Conservation (phyloP, 768 basidiomycete species). For the Naganishia vishniacii region DNA sequence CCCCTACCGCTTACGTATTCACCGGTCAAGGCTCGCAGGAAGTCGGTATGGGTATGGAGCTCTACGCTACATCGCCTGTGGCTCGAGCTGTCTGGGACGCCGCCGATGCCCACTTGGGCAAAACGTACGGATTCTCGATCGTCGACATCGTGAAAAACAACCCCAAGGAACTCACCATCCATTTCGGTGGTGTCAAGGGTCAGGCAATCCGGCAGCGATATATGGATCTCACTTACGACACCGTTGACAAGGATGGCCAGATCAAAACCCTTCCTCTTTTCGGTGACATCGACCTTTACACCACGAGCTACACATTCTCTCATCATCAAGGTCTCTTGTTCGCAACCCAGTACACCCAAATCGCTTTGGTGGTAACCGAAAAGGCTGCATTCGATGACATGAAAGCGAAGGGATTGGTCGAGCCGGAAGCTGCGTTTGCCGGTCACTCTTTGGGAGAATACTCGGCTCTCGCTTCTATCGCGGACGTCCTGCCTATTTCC, state of each 20-base stretch:
- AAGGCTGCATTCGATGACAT: constrained; percentile 98
- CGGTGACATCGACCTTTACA: constrained; percentile 87
- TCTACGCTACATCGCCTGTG: constrained; percentile 85
- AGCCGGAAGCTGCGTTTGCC: constrained; percentile 85
- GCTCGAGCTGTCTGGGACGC: constrained; percentile 96
- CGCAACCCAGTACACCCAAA: constrained; percentile 97
- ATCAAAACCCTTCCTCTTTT: constrained; percentile 95
- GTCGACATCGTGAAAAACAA: constrained; percentile 98
- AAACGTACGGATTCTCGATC: constrained; percentile 97
- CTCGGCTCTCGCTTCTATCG: constrained; percentile 94
- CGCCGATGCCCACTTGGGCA: constrained; percentile 84
- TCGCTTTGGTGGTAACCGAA: constrained; percentile 95
- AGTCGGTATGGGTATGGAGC: constrained; percentile 98
- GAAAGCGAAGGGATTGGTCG: constrained; percentile 91
- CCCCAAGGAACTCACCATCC: constrained; percentile 94
- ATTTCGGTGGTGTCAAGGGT: constrained; percentile 98
- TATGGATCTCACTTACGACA: constrained; percentile 98
- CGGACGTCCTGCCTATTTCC: constrained; percentile 90
- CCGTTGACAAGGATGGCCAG: constrained; percentile 90
- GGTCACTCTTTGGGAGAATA: constrained; percentile 99
- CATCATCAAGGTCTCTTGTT: constrained; percentile 91
- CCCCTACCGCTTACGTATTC: constrained; percentile 88
- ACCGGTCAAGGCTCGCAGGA: constrained; percentile 98
- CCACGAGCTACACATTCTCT: constrained; percentile 95
- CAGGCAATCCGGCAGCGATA: constrained; percentile 98